A percentile compares a stretch with the other conserved stretches of the same genome.
Conservation (phyloP, 1,139 yeast species). For the Pichia sp. region DNA sequence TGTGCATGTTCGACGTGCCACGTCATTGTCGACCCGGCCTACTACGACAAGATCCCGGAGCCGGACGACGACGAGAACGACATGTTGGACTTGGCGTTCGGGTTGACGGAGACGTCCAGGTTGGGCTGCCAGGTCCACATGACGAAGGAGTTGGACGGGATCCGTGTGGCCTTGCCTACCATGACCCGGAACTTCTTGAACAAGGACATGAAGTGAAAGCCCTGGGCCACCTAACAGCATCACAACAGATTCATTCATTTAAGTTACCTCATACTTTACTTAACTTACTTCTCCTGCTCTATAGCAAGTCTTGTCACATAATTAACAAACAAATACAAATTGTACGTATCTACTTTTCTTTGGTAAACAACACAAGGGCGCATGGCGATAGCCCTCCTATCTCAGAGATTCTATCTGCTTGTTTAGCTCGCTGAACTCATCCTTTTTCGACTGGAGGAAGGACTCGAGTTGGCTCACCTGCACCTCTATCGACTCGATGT, state of each 20-base stretch:
- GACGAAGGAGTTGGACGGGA: constrained; percentile 87
- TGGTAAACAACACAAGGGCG: background rate
- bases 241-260: background rate
- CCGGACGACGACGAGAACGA: constrained; percentile 98
- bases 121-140: constrained; percentile 90
- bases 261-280: background rate
- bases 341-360: background rate
- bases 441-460: constrained; percentile 47
- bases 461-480: constrained; percentile 62
- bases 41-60: constrained; percentile 84
- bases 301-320: background rate
- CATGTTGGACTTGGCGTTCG: constrained; percentile 96
- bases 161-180: constrained; percentile 94
- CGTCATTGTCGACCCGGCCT: constrained; percentile 92
- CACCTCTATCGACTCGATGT: constrained; percentile 57
- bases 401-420: constrained; percentile 37
- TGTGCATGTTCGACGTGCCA: constrained; percentile 99
- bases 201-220: constrained; percentile 16
- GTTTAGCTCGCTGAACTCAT: constrained; percentile 46
- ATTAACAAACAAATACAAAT: background rate
- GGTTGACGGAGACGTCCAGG: constrained; percentile 92
- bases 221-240: background rate
- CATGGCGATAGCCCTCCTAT: background rate
- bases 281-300: background rate
- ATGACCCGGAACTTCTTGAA: constrained; percentile 89